These are phyloP conservation scores for Xylaria intraflava DNA, from an alignment of 495 filamentous ascomycete genomes.

Conservation along the genomic window DNA sequence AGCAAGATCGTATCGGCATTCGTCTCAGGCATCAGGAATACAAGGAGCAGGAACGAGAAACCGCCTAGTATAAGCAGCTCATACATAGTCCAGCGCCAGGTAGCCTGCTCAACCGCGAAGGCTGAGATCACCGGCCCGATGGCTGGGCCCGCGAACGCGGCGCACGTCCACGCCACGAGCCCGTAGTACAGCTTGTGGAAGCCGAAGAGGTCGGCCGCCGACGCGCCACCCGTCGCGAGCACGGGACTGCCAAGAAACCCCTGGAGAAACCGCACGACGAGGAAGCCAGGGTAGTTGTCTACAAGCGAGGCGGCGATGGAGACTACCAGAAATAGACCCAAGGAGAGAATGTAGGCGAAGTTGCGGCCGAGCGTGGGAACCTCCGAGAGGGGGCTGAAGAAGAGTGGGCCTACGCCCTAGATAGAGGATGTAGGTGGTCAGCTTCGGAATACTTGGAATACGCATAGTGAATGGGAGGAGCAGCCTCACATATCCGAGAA, in stretches of 20 bases:
- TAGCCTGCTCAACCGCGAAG: constrained; percentile 53
- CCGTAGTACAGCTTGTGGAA: constrained; percentile 66
- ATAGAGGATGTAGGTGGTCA: too few species aligned
- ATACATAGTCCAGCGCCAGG: constrained; percentile 52
- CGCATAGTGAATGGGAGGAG: too few species aligned
- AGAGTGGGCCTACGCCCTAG: constrained; percentile 49
- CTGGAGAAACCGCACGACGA: constrained; percentile 68
- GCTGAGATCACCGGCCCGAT: constrained; percentile 59
- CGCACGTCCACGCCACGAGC: constrained; percentile 52
- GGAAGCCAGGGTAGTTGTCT: constrained; percentile 62
- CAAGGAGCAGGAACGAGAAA: constrained; percentile 36
- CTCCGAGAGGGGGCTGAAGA: constrained; percentile 42
- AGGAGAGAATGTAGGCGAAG: constrained; percentile 64
- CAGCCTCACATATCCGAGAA: too few species aligned
- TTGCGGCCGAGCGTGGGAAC: constrained; percentile 61
- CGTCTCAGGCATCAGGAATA: too few species aligned
- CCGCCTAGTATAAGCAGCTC: constrained; percentile 49
- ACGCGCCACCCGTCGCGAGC: constrained; percentile 68
- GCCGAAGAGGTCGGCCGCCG: constrained; percentile 71
- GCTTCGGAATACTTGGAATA: too few species aligned
- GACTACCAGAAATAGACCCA: constrained; percentile 65
- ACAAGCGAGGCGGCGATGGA: constrained; percentile 71
- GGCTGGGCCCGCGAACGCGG: constrained; percentile 42
- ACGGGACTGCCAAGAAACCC: constrained; percentile 72
- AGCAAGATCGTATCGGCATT: constrained; percentile 41